Percentiles rank a stretch among this genome's conserved stretches.
Evolutionary conservation across 2,329 filamentous ascomycete species (phyloP).

Genomic region (Chaetomium strumarium): DNA sequence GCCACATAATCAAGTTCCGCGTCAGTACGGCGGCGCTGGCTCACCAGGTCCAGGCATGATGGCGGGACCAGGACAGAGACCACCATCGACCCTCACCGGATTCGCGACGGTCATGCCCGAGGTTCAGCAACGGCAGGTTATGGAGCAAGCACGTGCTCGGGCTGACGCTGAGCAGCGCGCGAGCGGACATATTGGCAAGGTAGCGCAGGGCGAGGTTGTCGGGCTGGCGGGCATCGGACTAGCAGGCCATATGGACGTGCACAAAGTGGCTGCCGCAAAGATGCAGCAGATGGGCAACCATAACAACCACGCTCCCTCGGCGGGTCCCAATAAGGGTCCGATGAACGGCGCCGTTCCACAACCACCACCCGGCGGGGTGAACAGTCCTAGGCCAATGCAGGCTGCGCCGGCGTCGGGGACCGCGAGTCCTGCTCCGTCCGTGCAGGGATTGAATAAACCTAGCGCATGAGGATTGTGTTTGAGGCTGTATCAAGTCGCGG

Average conservation of each 20-base stretch:
- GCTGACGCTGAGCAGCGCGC: constrained; percentile 33
- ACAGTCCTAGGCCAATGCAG: background rate
- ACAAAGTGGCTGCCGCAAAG: constrained; percentile 32
- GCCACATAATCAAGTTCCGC: constrained; percentile 26
- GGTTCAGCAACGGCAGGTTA: constrained; percentile 44
- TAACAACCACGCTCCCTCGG: background rate
- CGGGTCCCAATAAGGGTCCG: constrained; percentile 7
- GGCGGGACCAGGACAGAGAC: constrained; percentile 12
- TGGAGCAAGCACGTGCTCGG: constrained; percentile 46
- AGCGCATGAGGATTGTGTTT: background rate
- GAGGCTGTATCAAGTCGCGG: background rate
- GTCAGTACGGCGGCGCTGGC: constrained; percentile 29
- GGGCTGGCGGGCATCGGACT: constrained; percentile 36
- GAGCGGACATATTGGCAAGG: constrained; percentile 37
- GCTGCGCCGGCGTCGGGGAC: background rate
- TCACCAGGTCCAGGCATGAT: constrained; percentile 31
- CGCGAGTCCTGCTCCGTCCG: constrained; percentile 7
- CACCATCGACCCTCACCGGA: constrained; percentile 35
- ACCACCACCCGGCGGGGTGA: background rate
- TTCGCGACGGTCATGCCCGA: constrained; percentile 46
- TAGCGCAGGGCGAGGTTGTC: constrained; percentile 38
- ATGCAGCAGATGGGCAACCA: constrained; percentile 30
- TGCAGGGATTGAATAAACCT: background rate
- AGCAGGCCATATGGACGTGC: constrained; percentile 30
- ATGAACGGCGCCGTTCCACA: constrained; percentile 9